Conservation (phyloP, 116 monocot species). For the Iris pallida region DNA sequence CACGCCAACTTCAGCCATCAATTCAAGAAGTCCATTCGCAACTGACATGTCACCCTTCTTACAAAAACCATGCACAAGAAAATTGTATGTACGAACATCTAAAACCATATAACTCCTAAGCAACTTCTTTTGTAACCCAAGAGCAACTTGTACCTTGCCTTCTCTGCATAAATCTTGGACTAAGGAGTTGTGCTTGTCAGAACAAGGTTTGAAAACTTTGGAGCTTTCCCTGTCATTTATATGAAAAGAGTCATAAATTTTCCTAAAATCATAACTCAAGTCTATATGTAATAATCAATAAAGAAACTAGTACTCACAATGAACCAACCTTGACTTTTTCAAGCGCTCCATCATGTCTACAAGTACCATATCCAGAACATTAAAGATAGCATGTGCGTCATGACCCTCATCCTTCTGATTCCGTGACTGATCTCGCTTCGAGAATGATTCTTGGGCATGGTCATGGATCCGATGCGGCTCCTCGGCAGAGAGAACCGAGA, state of each 20-base stretch:
- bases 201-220: constrained; percentile 13
- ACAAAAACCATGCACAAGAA: constrained; percentile 61
- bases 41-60: constrained; percentile 35
- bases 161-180: constrained; percentile 44
- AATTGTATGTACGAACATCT: constrained; percentile 49
- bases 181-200: constrained; percentile 21
- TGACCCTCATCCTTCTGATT: constrained; percentile 12
- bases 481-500: constrained; percentile 6
- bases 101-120: constrained; percentile 11
- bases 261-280: not conserved
- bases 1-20: constrained; percentile 46
- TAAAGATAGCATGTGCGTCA: constrained; percentile 35
- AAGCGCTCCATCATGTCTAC: constrained; percentile 50
- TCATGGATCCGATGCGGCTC: constrained; percentile 18
- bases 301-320: constrained; percentile 6
- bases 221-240: constrained; percentile 50
- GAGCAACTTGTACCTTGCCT: constrained; percentile 44
- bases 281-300: too few species aligned
- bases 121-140: constrained; percentile 31
- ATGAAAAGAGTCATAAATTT: constrained; percentile 4
- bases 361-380: constrained; percentile 55
- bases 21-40: constrained; percentile 45
- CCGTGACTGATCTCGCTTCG: constrained; percentile 13
- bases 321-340: constrained; percentile 47
- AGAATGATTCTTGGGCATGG: constrained; percentile 16